Conservation (phyloP, 2,329 filamentous ascomycete species). For the Aspergillus pseudoviridinutans region DNA sequence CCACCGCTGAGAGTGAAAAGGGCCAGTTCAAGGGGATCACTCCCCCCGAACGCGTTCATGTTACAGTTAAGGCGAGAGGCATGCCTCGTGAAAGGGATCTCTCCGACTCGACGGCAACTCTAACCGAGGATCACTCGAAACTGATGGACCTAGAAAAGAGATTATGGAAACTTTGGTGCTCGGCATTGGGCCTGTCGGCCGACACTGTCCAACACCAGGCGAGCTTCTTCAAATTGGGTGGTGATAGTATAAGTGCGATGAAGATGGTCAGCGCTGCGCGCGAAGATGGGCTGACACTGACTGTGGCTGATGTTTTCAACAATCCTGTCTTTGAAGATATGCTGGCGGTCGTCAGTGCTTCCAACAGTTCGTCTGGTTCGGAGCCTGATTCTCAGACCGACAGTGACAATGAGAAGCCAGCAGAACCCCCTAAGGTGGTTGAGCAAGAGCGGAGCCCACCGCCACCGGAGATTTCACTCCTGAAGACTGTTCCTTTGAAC, state of each 20-base stretch:
- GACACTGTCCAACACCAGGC: constrained; percentile 32
- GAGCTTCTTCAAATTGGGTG: constrained; percentile 42
- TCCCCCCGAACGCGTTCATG: constrained; percentile 4
- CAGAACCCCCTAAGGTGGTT: constrained; percentile 3
- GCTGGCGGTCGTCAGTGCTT: constrained; percentile 27
- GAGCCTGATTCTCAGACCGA: constrained; percentile 17
- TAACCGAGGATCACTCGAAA: constrained; percentile 26
- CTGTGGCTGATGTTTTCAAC: constrained; percentile 43
- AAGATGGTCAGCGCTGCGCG: constrained; percentile 39
- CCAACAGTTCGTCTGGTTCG: constrained; percentile 13
- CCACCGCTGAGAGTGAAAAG: constrained; percentile 11
- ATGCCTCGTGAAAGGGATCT: constrained; percentile 4
- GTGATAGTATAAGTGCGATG: constrained; percentile 42
- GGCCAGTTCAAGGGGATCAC: not conserved
- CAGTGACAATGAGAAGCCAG: constrained; percentile 7
- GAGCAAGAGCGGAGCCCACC: not conserved
- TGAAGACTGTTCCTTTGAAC: constrained; percentile 23
- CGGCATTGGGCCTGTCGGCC: constrained; percentile 31
- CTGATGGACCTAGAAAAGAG: constrained; percentile 30
- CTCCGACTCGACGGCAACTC: constrained; percentile 24
- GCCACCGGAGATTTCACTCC: constrained; percentile 20
- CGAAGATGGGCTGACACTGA: constrained; percentile 37
- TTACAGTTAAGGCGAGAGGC: constrained; percentile 3
- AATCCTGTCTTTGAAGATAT: constrained; percentile 40
- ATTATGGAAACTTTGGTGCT: constrained; percentile 38